Conservation (phyloP, 352 stramenopile genomes). For the Phytophthora pinifolia region DNA sequence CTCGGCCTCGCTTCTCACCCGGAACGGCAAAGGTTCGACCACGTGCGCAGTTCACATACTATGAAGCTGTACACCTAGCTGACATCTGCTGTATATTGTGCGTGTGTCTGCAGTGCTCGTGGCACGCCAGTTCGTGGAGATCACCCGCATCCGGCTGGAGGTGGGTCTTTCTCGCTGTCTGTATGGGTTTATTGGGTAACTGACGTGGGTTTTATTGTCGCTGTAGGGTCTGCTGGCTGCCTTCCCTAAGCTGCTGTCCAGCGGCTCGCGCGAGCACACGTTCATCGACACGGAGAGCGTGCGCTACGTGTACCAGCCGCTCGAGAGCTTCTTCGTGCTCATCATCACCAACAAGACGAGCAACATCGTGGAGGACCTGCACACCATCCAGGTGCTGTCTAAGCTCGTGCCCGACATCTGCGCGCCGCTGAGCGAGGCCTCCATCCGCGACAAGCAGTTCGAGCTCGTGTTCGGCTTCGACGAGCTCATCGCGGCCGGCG, state of each 20-base stretch:
- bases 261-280: constrained; percentile 94
- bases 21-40: constrained; percentile 92
- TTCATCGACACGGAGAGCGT: constrained; percentile 99
- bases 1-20: constrained; percentile 93
- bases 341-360: constrained; percentile 99
- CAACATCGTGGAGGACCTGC: constrained; percentile 99
- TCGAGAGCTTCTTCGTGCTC: constrained; percentile 98
- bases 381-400: constrained; percentile 96
- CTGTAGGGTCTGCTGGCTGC: constrained; percentile 94
- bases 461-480: constrained; percentile 99
- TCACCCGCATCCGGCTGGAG: constrained; percentile 98
- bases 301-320: constrained; percentile 98
- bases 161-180: constrained; percentile 26
- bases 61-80: background rate
- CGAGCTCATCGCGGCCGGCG: constrained; percentile 97
- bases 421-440: constrained; percentile 91
- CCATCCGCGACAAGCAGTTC: constrained; percentile 97
- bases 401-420: constrained; percentile 98
- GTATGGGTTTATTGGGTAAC: background rate
- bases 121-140: constrained; percentile 99
- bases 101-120: constrained; percentile 82
- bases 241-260: constrained; percentile 98
- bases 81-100: background rate
- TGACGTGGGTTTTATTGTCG: background rate
- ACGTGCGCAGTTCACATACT: background rate